phyloP scores from a whole-genome alignment of 371 early-diverging fungal genomes.

The Mortierella sp. region DNA sequence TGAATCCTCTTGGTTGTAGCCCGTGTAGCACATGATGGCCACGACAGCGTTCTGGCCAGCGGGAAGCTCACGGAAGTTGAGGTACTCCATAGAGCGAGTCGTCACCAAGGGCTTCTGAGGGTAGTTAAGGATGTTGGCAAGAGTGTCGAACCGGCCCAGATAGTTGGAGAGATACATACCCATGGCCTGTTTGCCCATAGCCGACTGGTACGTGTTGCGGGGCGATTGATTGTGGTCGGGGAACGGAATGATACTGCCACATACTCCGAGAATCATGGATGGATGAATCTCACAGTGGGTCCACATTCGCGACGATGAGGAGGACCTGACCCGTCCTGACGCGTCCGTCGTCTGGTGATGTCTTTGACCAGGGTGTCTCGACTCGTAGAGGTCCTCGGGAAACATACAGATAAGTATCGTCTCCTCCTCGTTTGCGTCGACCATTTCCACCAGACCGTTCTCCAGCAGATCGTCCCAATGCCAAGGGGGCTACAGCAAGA shows the following conservation, averaged over 20 bases:
- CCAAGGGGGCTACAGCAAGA: constrained; percentile 49
- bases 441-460: constrained; percentile 95
- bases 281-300: constrained; percentile 99
- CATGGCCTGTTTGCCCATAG: constrained; percentile 99
- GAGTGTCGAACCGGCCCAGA: constrained; percentile 98
- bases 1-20: constrained; percentile 99
- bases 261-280: constrained; percentile 99
- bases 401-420: constrained; percentile 97
- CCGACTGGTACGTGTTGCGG: constrained; percentile 99
- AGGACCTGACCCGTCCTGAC: constrained; percentile 75
- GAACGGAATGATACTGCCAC: constrained; percentile 99
- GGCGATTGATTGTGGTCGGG: constrained; percentile 99
- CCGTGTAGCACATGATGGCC: constrained; percentile 98
- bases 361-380: constrained; percentile 65
- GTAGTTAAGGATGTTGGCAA: constrained; percentile 98
- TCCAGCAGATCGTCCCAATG: constrained; percentile 88
- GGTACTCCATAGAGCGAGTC: constrained; percentile 98
- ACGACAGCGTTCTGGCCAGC: constrained; percentile 99
- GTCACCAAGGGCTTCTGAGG: constrained; percentile 99
- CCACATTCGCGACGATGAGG: constrained; percentile 80
- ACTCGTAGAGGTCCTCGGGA: constrained; percentile 88
- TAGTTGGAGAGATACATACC: constrained; percentile 99
- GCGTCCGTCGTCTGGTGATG: constrained; percentile 66
- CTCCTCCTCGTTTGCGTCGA: constrained; percentile 99
- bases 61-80: constrained; percentile 98